Percentiles rank a stretch among this genome's conserved stretches.
Conservation (phyloP, 2,329 filamentous ascomycete genomes). For the Diaporthe batatas region DNA sequence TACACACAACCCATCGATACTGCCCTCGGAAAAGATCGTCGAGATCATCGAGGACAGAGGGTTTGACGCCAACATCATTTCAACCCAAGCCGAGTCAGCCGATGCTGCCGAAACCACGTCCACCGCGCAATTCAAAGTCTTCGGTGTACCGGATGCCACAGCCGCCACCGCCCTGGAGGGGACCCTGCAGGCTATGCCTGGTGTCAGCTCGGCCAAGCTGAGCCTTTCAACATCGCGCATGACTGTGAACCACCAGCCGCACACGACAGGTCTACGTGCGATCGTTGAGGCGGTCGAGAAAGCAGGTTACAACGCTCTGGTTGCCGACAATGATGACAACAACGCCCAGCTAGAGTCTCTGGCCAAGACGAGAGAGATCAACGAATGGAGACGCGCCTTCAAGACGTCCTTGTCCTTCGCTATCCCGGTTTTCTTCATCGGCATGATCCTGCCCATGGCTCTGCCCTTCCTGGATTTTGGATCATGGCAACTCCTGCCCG, state of each 20-base stretch:
- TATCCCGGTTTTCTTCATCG: slow-evolving; percentile 89
- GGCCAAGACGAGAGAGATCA: slow-evolving; percentile 95
- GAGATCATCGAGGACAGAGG: slow-evolving; percentile 91
- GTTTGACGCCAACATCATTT: slow-evolving; percentile 87
- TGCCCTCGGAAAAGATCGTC: slow-evolving; percentile 80
- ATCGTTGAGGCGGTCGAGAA: slow-evolving; percentile 87
- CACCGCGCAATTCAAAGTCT: slow-evolving; percentile 85
- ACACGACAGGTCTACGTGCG: slow-evolving; percentile 80
- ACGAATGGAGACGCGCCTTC: slow-evolving; percentile 90
- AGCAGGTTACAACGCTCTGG: slow-evolving; percentile 88
- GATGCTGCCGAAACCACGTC: slow-evolving; percentile 69
- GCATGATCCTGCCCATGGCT: slow-evolving; percentile 95
- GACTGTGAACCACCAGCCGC: slow-evolving; percentile 78
- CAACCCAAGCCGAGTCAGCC: slow-evolving; percentile 73
- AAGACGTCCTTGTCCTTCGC: slow-evolving; percentile 83
- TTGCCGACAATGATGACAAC: slow-evolving; percentile 94
- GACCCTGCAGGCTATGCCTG: slow-evolving; percentile 73
- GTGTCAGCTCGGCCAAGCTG: slow-evolving; percentile 80
- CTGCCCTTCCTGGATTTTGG: slow-evolving; percentile 83
- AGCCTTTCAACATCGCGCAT: slow-evolving; percentile 81
- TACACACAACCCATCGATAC: slow-evolving; percentile 80
- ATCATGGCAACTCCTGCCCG: slow-evolving; percentile 72
- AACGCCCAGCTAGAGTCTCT: slow-evolving; percentile 96
- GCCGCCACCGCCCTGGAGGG: slow-evolving; percentile 81
- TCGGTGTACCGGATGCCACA: slow-evolving; percentile 79